A percentile compares a stretch with the other conserved stretches of the same genome.
These are phyloP conservation scores for Colletotrichum sp. DNA, from an alignment of 2,329 filamentous ascomycete genomes.

Conservation along the genomic window DNA sequence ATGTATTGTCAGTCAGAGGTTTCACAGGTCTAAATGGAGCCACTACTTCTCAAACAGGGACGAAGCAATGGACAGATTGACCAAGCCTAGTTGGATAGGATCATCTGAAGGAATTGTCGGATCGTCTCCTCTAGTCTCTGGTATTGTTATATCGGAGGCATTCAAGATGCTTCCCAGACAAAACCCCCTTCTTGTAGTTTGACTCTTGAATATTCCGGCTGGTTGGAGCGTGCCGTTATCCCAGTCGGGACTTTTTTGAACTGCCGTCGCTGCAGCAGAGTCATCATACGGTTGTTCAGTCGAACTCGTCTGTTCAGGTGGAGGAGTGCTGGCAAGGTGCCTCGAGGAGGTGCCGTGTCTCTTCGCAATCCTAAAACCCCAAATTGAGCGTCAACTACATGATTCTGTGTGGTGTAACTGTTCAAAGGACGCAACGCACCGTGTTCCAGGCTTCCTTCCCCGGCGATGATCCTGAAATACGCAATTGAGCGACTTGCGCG, in stretches of 20 bases:
- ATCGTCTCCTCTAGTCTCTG: not conserved
- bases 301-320: not conserved
- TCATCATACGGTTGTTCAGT: not conserved
- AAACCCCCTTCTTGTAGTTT: constrained; percentile 37
- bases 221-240: constrained; percentile 31
- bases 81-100: not conserved
- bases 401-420: not conserved
- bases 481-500: constrained; percentile 40
- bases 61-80: not conserved
- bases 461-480: constrained; percentile 42
- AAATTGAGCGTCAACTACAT: not conserved
- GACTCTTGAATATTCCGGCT: constrained; percentile 35
- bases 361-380: not conserved
- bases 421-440: constrained; percentile 23
- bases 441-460: constrained; percentile 41
- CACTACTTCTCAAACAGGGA: constrained; percentile 9
- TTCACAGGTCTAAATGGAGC: not conserved
- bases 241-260: constrained; percentile 1
- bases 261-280: not conserved
- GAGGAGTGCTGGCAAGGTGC: not conserved
- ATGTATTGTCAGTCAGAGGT: not conserved
- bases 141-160: not conserved
- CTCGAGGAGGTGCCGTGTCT: not conserved
- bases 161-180: constrained; percentile 37
- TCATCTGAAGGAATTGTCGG: not conserved